Base-by-base conservation (phyloP, 176 grass and related monocot species). In the Guadua angustifolia region DNA sequence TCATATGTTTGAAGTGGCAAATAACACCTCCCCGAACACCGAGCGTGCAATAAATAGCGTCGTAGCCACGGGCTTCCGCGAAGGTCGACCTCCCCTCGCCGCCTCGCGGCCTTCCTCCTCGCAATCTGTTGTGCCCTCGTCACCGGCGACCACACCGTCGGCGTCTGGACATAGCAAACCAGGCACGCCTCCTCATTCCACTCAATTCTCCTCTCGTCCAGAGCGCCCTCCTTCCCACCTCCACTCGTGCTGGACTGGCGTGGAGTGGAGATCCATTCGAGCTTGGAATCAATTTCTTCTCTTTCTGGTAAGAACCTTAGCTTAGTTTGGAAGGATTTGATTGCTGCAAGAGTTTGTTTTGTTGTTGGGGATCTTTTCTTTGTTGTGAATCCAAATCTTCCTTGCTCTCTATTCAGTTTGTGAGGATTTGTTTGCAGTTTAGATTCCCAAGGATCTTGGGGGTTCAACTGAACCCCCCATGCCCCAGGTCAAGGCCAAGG, bases 401-500 rank as follows among this genome's bases (percentile, higher is more conserved):
- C 24, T 4, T 25, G 29, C 29, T 51, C 2, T 7, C 14, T 50
- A 15, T 51, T 9, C 4, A 36, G 25, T 21, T 53, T 6, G 21
- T 15, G 7, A 9, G 10, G n/a, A 26, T 26, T 61, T 60, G n/a
- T 12, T 9, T 13, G 58, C n/a, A 13, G 22, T 60, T 60, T 21
- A 35, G 36, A n/a, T 35, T 35, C n/a, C 13, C 2, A 38, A 17
- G 55, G 74, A 77, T 60, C 3, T 77, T 33, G 22, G 2, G 25
- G 8, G 0, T 15, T 35, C 22, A 19, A 40, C 60, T 40, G 63
- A 50, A 50, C 7, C 3, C 5, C 40, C 40, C 40, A 7, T 9
- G 40, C 40, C 40, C n/a, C 80, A 83, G 24, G 42, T 83, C 9
- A 72, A 83, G 18, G 69, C 80, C 24, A 44, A 79, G 77, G 77